Conservation (phyloP, 495 filamentous ascomycete species). For the Xylaria grammica region DNA sequence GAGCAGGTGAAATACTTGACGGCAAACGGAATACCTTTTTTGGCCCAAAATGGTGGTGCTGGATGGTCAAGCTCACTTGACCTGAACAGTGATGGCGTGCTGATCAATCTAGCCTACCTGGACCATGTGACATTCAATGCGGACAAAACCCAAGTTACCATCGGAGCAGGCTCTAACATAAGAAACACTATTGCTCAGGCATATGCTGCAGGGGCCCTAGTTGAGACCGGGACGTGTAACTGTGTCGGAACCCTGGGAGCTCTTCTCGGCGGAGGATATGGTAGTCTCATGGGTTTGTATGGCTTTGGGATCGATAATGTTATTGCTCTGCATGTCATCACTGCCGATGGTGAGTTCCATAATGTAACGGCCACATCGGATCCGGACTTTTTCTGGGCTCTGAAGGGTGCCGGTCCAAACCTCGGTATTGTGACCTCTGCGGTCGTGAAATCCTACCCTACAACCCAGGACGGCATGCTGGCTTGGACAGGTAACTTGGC, state of each 20-base stretch:
- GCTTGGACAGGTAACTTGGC: conserved; percentile 12
- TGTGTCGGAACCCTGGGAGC: conserved; percentile 56
- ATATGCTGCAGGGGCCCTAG: conserved; percentile 25
- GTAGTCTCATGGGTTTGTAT: conserved; percentile 50
- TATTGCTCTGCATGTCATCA: conserved; percentile 48
- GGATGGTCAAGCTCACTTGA: conserved; percentile 39
- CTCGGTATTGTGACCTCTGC: conserved; percentile 47
- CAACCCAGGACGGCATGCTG: not conserved
- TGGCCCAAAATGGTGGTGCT: conserved; percentile 37
- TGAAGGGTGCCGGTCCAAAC: conserved; percentile 46
- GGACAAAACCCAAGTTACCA: conserved; percentile 28
- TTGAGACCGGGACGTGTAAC: conserved; percentile 51
- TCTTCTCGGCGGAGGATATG: conserved; percentile 58
- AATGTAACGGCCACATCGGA: conserved; percentile 28
- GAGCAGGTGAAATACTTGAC: conserved; percentile 10
- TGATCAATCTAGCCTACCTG: conserved; percentile 35
- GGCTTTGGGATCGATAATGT: conserved; percentile 56
- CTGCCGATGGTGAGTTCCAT: conserved; percentile 44
- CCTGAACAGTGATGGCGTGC: conserved; percentile 23
- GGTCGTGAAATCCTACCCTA: not conserved
- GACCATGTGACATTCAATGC: conserved; percentile 31
- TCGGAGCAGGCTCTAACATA: conserved; percentile 30
- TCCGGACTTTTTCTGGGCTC: conserved; percentile 47
- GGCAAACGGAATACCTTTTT: conserved; percentile 27
- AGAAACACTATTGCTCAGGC: conserved; percentile 28